Evolutionary conservation across 345 rosid species (phyloP).

Genomic region (Gossypium rotundifolium): DNA sequence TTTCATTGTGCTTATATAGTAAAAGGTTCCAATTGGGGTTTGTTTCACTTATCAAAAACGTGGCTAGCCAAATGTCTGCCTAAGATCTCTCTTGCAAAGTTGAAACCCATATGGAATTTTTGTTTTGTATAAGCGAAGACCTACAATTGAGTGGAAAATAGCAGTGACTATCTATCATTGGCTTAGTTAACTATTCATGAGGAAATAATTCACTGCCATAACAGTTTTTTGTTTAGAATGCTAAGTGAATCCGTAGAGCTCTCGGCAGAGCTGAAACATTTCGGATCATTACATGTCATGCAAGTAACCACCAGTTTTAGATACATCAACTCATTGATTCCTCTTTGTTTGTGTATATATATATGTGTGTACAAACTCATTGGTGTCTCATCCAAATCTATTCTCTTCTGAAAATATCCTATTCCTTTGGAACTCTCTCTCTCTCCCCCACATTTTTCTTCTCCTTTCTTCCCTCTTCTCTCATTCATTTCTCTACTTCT

Average conservation of each 20-base stretch:
- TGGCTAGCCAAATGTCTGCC: neutral
- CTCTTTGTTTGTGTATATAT: neutral
- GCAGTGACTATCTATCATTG: neutral
- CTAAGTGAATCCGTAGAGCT: too few relatives aligned
- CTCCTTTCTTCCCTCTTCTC: neutral
- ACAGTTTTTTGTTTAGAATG: too few relatives aligned
- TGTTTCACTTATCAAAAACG: neutral
- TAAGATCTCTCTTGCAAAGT: neutral
- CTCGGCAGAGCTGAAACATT: too few relatives aligned
- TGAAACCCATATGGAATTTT: neutral
- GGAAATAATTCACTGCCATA: neutral
- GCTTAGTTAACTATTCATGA: neutral
- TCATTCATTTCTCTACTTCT: neutral
- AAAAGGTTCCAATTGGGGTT: neutral
- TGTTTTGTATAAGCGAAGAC: slow-evolving; percentile 3
- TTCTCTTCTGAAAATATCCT: neutral
- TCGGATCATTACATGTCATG: slow-evolving; percentile 16
- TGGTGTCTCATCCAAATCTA: neutral
- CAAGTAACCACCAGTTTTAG: slow-evolving; percentile 20
- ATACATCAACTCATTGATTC: neutral
- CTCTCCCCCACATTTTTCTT: neutral
- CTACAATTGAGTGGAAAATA: neutral
- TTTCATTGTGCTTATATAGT: neutral
- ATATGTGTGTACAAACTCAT: neutral
- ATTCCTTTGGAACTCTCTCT: neutral